Base-by-base conservation (phyloP, 2,329 filamentous ascomycete species). In the Alternaria brassicae region DNA sequence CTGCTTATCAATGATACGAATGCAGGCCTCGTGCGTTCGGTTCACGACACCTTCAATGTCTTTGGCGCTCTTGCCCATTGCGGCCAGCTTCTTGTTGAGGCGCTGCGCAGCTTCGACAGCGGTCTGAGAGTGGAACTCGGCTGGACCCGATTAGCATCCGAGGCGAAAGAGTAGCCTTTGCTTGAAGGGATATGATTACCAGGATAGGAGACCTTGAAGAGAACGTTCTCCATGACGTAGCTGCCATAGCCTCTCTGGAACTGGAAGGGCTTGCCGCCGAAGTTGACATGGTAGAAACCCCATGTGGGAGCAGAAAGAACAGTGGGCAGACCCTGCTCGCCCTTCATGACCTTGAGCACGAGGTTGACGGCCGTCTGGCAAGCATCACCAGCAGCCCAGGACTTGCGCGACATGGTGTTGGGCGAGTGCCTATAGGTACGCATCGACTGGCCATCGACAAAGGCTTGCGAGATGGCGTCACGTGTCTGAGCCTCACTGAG, bases 1-100 rank as follows among this genome's bases (percentile, higher is more conserved):
- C 83, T 99, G 95, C 87, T 99, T 99, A 87, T 99, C 95, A 75
- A 99, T 99, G 82, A 99, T 99, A 74, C 95, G 93, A 77, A 99
- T 88, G 84, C 95, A 98, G 59, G 95, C 95, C 82, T 99, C 95
- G 83, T 99, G 95, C 8, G 95, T 99, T 73, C 95, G 90, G 88
- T 94, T 97, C 71, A 90, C 93, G 74, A 99, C 88, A 62, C 86
- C 86, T 84, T 96, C 94, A 84, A 99, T 80, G 80, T 99, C 94
- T 70, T 90, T 91, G 57, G 93, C 93, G 53, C 89, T 91, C 86
- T 97, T 97, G 82, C 93, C 94, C 83, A 91, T 83, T 40, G 87
- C 84, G 80, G 91, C 90, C 66, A 99, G 88, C 80, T 92, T 88
- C 79, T 88, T 86, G 85, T 93, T 88, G 76, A 99, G 89, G 80